Conservation (phyloP, 148 eudicot genomes). For the Simmondsia chinensis region DNA sequence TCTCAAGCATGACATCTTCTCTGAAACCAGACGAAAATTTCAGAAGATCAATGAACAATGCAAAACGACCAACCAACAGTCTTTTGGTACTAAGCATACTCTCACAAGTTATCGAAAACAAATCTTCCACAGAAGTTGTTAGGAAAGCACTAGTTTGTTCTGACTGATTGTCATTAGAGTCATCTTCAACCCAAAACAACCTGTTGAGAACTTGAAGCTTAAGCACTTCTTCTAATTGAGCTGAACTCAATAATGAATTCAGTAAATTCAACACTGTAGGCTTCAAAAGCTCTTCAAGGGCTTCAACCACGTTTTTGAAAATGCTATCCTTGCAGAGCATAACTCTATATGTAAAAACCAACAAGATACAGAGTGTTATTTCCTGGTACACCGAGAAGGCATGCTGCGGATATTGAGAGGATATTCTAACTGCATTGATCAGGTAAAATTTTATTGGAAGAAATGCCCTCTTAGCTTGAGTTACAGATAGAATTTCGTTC, state of each 20-base stretch:
- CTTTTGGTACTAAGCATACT: constrained; percentile 31
- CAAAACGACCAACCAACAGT: constrained; percentile 38
- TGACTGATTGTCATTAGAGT: constrained; percentile 6
- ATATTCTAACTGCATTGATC: constrained; percentile 83
- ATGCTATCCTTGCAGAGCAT: constrained; percentile 34
- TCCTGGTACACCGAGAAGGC: constrained; percentile 54
- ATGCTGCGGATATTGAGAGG: constrained; percentile 64
- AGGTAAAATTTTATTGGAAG: constrained; percentile 85
- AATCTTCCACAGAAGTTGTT: constrained; percentile 15
- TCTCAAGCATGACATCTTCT: constrained; percentile 39
- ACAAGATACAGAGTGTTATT: constrained; percentile 36
- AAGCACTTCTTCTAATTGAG: constrained; percentile 39
- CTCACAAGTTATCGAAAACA: constrained; percentile 36
- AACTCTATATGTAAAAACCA: constrained; percentile 52
- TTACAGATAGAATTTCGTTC: constrained; percentile 35
- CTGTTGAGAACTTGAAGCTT: constrained; percentile 63
- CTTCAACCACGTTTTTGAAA: constrained; percentile 54
- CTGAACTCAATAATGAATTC: constrained; percentile 62
- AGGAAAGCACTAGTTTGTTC: constrained; percentile 15
- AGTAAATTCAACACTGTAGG: constrained; percentile 68
- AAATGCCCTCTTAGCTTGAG: constrained; percentile 79
- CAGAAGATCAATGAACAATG: constrained; percentile 60
- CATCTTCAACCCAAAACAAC: constrained; percentile 36
- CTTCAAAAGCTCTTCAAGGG: constrained; percentile 62
- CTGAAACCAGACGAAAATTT: constrained; percentile 54